Evolutionary conservation across 495 filamentous ascomycete genomes (phyloP).

Genomic region (Aspergillus baeticus): DNA sequence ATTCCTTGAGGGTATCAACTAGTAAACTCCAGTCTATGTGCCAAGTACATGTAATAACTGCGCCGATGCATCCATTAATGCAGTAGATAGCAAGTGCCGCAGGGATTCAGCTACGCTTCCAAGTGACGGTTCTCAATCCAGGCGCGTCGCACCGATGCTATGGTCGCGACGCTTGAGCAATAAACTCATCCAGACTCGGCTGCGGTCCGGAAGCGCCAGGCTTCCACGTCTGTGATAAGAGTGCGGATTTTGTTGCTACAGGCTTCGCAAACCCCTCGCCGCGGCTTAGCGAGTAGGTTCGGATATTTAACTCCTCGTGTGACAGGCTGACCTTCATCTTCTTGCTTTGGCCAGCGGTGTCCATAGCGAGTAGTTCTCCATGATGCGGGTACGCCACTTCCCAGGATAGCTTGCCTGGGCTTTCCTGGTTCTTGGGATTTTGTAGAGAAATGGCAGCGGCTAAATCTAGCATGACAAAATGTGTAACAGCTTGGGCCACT

Average conservation of each 20-base stretch:
- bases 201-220: constrained; percentile 3
- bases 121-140: no score
- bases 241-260: constrained; percentile 9
- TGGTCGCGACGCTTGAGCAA: constrained; percentile 24
- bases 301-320: constrained; percentile 31
- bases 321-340: constrained; percentile 39
- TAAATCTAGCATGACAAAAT: constrained; percentile 41
- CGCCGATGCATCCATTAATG: no score
- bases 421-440: not conserved
- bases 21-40: not conserved
- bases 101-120: no score
- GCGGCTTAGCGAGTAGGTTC: constrained; percentile 22
- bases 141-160: not conserved
- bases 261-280: constrained; percentile 20
- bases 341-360: constrained; percentile 22
- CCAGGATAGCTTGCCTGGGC: constrained; percentile 21
- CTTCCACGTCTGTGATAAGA: constrained; percentile 28
- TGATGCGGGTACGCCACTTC: constrained; percentile 40
- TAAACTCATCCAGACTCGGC: constrained; percentile 34
- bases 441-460: constrained; percentile 30
- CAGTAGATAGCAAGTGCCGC: no score
- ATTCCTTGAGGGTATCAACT: constrained; percentile 1
- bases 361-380: constrained; percentile 34
- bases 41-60: not conserved
- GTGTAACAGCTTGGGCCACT: constrained; percentile 35